phyloP scores from a whole-genome alignment of 805 yeast species.

The Scheffersomyces ergatensis region DNA sequence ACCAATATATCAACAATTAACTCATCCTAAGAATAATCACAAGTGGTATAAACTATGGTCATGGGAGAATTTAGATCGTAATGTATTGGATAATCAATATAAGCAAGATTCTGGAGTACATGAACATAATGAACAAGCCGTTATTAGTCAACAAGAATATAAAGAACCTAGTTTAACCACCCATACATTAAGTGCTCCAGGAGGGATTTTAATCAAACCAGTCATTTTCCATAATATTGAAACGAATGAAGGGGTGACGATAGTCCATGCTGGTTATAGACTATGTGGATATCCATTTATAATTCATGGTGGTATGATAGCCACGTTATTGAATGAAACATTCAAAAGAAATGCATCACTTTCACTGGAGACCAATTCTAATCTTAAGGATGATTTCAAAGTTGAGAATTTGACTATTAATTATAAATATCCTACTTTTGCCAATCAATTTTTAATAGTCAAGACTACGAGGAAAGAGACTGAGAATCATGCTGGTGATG shows the following conservation, averaged over 20 bases:
- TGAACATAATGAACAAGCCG: constrained; percentile 6
- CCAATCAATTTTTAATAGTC: constrained; percentile 72
- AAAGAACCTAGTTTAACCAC: constrained; percentile 21
- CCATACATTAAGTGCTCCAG: constrained; percentile 64
- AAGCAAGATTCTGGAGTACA: constrained; percentile 1
- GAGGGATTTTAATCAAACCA: constrained; percentile 77
- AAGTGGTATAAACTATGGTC: constrained; percentile 43
- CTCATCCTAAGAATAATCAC: constrained; percentile 42
- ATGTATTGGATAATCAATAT: constrained; percentile 26
- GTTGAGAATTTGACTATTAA: constrained; percentile 48
- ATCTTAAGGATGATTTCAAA: constrained; percentile 43
- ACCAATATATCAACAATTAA: constrained; percentile 50
- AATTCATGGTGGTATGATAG: constrained; percentile 86
- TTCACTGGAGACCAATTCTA: constrained; percentile 25
- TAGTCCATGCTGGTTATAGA: constrained; percentile 74
- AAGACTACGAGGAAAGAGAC: constrained; percentile 44
- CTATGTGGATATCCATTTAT: constrained; percentile 85
- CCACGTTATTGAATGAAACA: constrained; percentile 76
- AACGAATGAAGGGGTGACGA: constrained; percentile 58
- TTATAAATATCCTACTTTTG: constrained; percentile 72
- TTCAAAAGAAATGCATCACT: constrained; percentile 55
- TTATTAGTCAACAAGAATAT: constrained; percentile 14
- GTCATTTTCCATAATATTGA: constrained; percentile 57
- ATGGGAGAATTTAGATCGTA: constrained; percentile 43
- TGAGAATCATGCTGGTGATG: constrained; percentile 20